phyloP scores from a whole-genome alignment of 805 yeast genomes.

The Lachancea waltii region DNA sequence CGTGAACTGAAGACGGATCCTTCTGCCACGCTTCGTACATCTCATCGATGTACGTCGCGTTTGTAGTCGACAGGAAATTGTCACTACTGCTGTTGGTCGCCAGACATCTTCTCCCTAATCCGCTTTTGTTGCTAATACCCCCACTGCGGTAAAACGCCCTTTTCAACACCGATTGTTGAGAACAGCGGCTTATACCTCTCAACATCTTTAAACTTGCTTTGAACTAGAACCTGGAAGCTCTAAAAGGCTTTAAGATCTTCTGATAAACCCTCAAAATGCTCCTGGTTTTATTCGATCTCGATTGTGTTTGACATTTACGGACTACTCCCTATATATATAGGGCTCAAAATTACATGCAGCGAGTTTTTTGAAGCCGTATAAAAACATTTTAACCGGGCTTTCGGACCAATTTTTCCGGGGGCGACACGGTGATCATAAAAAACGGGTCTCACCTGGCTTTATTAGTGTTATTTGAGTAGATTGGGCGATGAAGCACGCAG shows the following conservation, averaged over 20 bases:
- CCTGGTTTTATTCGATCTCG: no score
- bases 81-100: constrained; percentile 35
- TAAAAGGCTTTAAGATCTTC: not conserved
- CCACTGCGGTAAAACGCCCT: constrained; percentile 9
- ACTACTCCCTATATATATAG: not conserved
- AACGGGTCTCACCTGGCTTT: not conserved
- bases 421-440: not conserved
- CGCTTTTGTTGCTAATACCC: not conserved
- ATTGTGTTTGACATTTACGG: no score
- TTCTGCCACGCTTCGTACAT: constrained; percentile 93
- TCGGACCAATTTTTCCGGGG: constrained; percentile 1
- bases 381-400: no score
- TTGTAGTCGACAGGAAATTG: constrained; percentile 73
- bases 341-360: not conserved
- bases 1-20: constrained; percentile 88
- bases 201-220: constrained; percentile 2
- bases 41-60: constrained; percentile 92
- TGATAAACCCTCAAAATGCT: not conserved
- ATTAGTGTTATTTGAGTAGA: not conserved
- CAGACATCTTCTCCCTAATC: constrained; percentile 1
- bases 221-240: not conserved
- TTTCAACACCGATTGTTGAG: constrained; percentile 9
- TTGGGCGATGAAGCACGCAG: not conserved
- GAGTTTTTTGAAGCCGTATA: not conserved
- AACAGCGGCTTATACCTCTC: constrained; percentile 7